Evolutionary conservation across 805 yeast species (phyloP), one percentile per base, ranked within the genome.

Genomic region (Metschnikowia shivogae): DNA sequence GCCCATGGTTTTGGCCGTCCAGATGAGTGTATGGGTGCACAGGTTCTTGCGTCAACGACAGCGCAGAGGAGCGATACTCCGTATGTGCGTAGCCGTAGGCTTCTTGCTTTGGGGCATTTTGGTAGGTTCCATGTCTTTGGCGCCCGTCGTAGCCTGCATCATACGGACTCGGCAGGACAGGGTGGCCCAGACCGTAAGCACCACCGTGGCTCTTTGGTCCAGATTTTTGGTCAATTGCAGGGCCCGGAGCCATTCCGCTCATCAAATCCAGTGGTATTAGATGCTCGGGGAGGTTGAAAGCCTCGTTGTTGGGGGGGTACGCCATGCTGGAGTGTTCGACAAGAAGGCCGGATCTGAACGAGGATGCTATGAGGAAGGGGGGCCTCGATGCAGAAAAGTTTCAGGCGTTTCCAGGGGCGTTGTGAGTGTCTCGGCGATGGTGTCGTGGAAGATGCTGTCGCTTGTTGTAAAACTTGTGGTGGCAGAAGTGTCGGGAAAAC

Each of bases 231-330:
- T 7, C 40, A 22, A 22, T 22, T 22, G 26, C 26, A 6, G 26
- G 3, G 8, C 26, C 26, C 26, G 4, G 26, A 3, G 26, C 26
- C 26, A 22, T 22, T 5, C 26, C 26, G 17, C 38, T 58, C 47
- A 35, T 58, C 53, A 44, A 53, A 53, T 44, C 61, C 53, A 45
- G 58, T 52, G 49, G 56, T 55, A 49, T 62, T 57, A 43, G 68
- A 54, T 43, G 69, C 42, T 42, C 63, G 38, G 47, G 64, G 44
- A 36, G 64, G 53, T 19, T 63, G 60, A 35, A 60, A 55, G 42
- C 52, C 54, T 43, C 55, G 42, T 45, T 42, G 35, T 24, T 44
- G 24, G 39, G 22, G 6, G 42, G 37, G 14, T 44, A 31, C 19
- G 44, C 12, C 38, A 42, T 45, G 33, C 40, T 17, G 9, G 32